These are phyloP conservation scores for Pelargonium nanum DNA, from an alignment of 345 rosid species.

Conservation along the genomic window DNA sequence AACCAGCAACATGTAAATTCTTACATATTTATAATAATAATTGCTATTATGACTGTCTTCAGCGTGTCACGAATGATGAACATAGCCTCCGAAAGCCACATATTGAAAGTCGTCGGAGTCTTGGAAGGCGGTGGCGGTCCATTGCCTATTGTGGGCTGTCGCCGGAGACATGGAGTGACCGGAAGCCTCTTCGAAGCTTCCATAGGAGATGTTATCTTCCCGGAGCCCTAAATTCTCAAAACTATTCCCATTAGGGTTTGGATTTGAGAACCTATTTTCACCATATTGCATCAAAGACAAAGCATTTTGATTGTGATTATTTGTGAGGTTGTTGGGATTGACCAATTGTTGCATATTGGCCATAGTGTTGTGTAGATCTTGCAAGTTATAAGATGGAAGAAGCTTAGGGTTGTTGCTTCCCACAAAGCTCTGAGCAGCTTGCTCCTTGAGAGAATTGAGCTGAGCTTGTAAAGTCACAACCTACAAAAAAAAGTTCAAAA, in stretches of 20 bases:
- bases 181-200: constrained; percentile 50
- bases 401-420: constrained; percentile 4
- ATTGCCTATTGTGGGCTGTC: constrained; percentile 35
- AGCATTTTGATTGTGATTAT: neutral
- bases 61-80: constrained; percentile 32
- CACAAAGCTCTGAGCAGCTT: constrained; percentile 40
- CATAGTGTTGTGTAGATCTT: constrained; percentile 35
- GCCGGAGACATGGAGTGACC: constrained; percentile 28
- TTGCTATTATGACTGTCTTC: neutral
- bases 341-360: constrained; percentile 8
- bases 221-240: constrained; percentile 33
- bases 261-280: constrained; percentile 27
- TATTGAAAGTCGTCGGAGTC: constrained; percentile 63
- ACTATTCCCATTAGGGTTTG: constrained; percentile 21
- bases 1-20: neutral
- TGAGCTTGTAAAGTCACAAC: constrained; percentile 82
- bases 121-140: constrained; percentile 33
- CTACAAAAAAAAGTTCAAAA: constrained; percentile 20
- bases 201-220: constrained; percentile 29
- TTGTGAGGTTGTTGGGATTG: constrained; percentile 5
- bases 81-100: constrained; percentile 40
- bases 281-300: neutral
- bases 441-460: constrained; percentile 73
- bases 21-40: too few species aligned
- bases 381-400: constrained; percentile 26